phyloP scores from a whole-genome alignment of 805 yeast species.

The Saturnispora silvae region DNA sequence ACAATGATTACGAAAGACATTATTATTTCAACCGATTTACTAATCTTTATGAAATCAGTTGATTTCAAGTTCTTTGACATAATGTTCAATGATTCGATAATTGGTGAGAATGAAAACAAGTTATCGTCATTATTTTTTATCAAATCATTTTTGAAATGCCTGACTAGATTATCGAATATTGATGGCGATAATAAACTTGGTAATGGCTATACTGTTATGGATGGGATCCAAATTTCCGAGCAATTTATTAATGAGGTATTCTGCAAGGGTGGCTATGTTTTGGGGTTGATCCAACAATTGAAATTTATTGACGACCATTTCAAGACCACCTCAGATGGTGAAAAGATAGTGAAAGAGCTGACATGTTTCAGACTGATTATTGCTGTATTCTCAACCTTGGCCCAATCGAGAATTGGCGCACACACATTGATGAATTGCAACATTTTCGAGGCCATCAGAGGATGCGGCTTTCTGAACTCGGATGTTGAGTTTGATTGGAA shows the following conservation, averaged over 20 bases:
- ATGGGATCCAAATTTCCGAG: constrained; percentile 40
- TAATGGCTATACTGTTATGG: constrained; percentile 14
- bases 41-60: constrained; percentile 46
- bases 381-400: constrained; percentile 60
- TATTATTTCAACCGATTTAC: constrained; percentile 31
- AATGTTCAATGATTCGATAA: constrained; percentile 67
- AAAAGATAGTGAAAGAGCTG: constrained; percentile 55
- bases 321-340: constrained; percentile 31
- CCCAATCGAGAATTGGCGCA: constrained; percentile 72
- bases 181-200: not conserved
- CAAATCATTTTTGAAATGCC: constrained; percentile 32
- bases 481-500: constrained; percentile 76
- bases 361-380: constrained; percentile 67
- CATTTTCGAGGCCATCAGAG: constrained; percentile 49
- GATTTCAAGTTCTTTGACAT: constrained; percentile 51
- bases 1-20: constrained; percentile 32
- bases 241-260: constrained; percentile 51
- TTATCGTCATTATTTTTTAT: constrained; percentile 67
- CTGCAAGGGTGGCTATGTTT: constrained; percentile 53
- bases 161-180: constrained; percentile 30
- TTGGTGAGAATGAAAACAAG: constrained; percentile 68
- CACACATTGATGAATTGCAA: constrained; percentile 65
- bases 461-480: constrained; percentile 44
- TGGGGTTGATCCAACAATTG: constrained; percentile 55
- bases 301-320: constrained; percentile 60